A percentile compares a stretch with the other conserved stretches of the same genome.
Conservation (phyloP, 148 eudicot genomes). For the Linanthus parryae region DNA sequence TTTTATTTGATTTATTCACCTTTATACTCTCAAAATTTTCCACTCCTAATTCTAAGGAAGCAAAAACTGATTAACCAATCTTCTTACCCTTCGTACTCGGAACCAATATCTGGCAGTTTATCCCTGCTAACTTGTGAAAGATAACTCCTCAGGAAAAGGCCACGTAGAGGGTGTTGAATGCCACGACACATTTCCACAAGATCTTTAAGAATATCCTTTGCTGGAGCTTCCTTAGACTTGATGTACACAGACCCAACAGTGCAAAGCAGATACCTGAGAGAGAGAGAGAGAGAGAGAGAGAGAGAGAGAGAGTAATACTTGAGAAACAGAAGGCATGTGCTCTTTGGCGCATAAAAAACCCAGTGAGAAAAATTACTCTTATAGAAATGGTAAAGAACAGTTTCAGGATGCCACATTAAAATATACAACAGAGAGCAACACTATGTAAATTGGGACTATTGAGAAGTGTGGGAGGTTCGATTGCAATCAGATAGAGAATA, state of each 20-base stretch:
- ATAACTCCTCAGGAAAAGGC: constrained; percentile 93
- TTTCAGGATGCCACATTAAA: too few relatives aligned
- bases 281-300: constrained; percentile 4
- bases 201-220: constrained; percentile 94
- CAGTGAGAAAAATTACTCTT: background rate
- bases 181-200: constrained; percentile 99
- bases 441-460: too few relatives aligned
- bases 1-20: background rate
- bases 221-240: constrained; percentile 97
- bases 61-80: constrained; percentile 2
- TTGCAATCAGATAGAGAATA: too few relatives aligned
- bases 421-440: too few relatives aligned
- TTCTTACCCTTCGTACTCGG: constrained; percentile 98
- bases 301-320: constrained; percentile 42
- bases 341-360: background rate
- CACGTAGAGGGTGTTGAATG: constrained; percentile 93
- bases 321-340: constrained; percentile 8
- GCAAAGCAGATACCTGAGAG: constrained; percentile 82
- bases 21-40: background rate
- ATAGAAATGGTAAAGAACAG: too few relatives aligned
- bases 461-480: too few relatives aligned
- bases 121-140: constrained; percentile 94
- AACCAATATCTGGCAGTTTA: constrained; percentile 95
- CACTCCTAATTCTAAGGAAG: constrained; percentile 7
- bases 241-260: constrained; percentile 97